A percentile compares a stretch with the other conserved stretches of the same genome.
Conservation (phyloP, 768 basidiomycete species). For the Chiua virens region DNA sequence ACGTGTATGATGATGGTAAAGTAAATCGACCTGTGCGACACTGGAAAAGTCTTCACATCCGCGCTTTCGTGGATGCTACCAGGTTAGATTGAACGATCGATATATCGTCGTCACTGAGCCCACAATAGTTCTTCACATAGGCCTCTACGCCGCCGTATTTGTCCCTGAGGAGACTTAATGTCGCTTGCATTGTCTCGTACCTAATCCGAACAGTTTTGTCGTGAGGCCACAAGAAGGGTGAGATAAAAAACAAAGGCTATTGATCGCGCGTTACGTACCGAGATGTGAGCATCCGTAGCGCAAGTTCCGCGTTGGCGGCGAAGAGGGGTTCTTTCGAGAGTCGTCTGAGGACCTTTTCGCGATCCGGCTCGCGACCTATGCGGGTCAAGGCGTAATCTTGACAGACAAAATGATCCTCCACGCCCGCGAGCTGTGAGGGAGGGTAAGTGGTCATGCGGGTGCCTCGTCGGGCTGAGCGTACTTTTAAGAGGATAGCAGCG, state of each 20-base stretch:
- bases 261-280: conserved; percentile 43
- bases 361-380: conserved; percentile 76
- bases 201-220: conserved; percentile 34
- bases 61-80: conserved; percentile 34
- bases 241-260: neutral
- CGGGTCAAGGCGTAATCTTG: conserved; percentile 77
- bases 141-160: conserved; percentile 68
- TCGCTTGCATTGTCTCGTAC: conserved; percentile 74
- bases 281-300: conserved; percentile 82
- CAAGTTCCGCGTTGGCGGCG: conserved; percentile 69
- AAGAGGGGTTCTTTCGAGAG: conserved; percentile 72
- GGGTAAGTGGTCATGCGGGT: neutral
- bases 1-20: conserved; percentile 4
- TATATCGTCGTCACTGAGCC: conserved; percentile 65
- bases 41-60: conserved; percentile 22
- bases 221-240: neutral
- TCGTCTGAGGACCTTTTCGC: conserved; percentile 67
- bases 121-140: conserved; percentile 58
- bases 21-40: neutral
- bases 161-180: conserved; percentile 57
- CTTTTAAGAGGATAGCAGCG: conserved; percentile 71
- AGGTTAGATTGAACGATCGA: conserved; percentile 57
- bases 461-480: conserved; percentile 25
- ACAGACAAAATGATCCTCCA: conserved; percentile 61
- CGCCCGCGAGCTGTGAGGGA: conserved; percentile 64